Evolutionary conservation across 306 rosid species (phyloP), one percentile per base, ranked within the genome.

Genomic region (Myrica gale): DNA sequence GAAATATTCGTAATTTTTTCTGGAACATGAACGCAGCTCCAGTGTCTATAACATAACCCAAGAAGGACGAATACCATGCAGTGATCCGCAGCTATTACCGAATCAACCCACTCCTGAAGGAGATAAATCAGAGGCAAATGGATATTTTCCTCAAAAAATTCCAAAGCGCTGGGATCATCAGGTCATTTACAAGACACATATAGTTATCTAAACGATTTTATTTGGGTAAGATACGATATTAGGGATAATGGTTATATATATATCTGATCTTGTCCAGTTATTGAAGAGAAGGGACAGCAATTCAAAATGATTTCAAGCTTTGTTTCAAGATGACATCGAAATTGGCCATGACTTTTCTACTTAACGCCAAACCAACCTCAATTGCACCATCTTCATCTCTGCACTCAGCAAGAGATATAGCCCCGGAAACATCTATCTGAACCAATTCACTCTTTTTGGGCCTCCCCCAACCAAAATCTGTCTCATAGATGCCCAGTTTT

Each of bases 381-480:
- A 84, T 67, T 8, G 80, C 88, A 21, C 69, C 78, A 4, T 74
- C 50, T 10, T 53, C 44, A 13, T 78, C 78, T 41, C 75, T 72
- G 46, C 56, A 19, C 20, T 88, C 87, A 7, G 82, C 69, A 19
- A 84, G 73, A 71, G 83, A 70, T 62, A 89, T 16, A 0, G 82
- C 74, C 6, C 75, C 69, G 0, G 81, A 71, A 0, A 41, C 56
- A 51, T 81, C 86, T 66, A 75, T 23, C 5, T 86, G 87, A 1
- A 60, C 85, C 3, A 72, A 12, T 45, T 81, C 90, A 26, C 81
- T 67, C 60, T 79, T 86, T 60, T 54, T 79, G 0, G 90, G 89
- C 75, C 63, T 89, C 6, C 89, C 93, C 86, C 83, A 84, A 39
- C 93, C 93, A 74, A 89, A 89, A 83, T 89, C 86, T 19, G 82